Evolutionary conservation across 148 eudicot genomes (phyloP), one percentile per base, ranked within the genome.

Genomic region (Cornus florida): DNA sequence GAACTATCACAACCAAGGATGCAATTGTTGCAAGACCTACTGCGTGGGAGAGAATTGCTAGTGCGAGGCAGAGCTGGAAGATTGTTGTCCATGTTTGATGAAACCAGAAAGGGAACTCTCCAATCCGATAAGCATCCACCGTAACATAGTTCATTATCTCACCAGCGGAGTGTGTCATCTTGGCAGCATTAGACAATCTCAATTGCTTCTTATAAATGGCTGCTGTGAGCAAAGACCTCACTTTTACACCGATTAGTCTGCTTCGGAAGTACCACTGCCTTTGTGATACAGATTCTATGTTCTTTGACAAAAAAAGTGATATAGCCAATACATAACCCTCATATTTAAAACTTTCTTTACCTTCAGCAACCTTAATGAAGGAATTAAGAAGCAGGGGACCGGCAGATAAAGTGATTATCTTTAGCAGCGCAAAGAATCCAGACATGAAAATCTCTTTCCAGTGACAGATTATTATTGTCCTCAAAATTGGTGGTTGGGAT

Each of bases 321-420:
- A 85, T 17, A 39, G 94, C 99, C 76, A 95, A 79, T 28, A 91
- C 10, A 50, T 88, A 93, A 9, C 92, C 94, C 74, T 95, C 99
- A 14, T 88, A 74, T 78, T 80, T 78, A 75, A 92, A 90, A 72
- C 84, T 85, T 79, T 77, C 86, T 22, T 88, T 79, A 10, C 97
- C 97, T 89, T 93, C 97, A 1, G 97, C 94, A 62, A 95, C 97
- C 62, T 88, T 71, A 24, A 95, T 93, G 85, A 95, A 95, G 70
- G 94, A 93, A 24, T 91, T 92, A 12, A 95, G 97, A 76, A 95
- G 88, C 68, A 95, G 66, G 10, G 99, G 97, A 72, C 99, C 97
- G 3, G 93, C 83, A 11, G 99, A 92, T 3, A 93, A 2, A 8
- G 94, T 89, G n/a, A 90, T 76, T 70, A 91, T 79, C 84, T 95